phyloP scores from a whole-genome alignment of 306 rosid genomes.

The Lathyrus oleraceus region DNA sequence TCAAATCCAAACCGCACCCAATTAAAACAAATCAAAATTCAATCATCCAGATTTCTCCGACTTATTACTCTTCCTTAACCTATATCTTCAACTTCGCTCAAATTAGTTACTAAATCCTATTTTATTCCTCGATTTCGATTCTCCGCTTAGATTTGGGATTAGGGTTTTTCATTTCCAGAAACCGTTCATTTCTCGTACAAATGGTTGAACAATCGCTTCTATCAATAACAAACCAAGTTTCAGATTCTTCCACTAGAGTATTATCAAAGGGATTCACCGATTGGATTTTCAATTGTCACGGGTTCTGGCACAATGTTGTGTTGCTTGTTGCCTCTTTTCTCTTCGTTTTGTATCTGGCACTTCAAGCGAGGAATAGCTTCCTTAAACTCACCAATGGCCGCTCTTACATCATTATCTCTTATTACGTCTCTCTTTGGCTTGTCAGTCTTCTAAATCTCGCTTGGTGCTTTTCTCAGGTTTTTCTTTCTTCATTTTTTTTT shows the following conservation, averaged over 20 bases:
- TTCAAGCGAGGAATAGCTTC: slow-evolving; percentile 43
- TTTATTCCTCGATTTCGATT: neutral
- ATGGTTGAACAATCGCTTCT: slow-evolving; percentile 47
- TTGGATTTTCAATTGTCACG: slow-evolving; percentile 65
- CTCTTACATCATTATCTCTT: slow-evolving; percentile 44
- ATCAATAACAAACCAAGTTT: slow-evolving; percentile 26
- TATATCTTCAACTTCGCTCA: neutral
- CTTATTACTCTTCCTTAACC: neutral
- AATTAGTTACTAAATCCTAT: neutral
- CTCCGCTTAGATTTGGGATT: slow-evolving; percentile 34
- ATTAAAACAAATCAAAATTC: neutral
- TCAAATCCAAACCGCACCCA: neutral
- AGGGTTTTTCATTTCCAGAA: slow-evolving; percentile 43
- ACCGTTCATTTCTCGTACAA: slow-evolving; percentile 15
- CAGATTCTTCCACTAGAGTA: slow-evolving; percentile 38
- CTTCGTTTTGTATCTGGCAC: slow-evolving; percentile 45
- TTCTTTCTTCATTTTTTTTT: neutral
- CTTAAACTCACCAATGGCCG: slow-evolving; percentile 45
- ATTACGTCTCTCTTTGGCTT: slow-evolving; percentile 47
- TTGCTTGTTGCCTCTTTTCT: slow-evolving; percentile 39
- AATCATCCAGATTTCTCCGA: neutral
- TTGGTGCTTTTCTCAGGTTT: slow-evolving; percentile 93
- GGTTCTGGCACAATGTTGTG: slow-evolving; percentile 44
- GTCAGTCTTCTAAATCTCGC: slow-evolving; percentile 50
- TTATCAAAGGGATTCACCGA: slow-evolving; percentile 44